A percentile compares a stretch with the other conserved stretches of the same genome.
phyloP scores from a whole-genome alignment of 164 flowering plant genomes.

The Litsea cubeba region DNA sequence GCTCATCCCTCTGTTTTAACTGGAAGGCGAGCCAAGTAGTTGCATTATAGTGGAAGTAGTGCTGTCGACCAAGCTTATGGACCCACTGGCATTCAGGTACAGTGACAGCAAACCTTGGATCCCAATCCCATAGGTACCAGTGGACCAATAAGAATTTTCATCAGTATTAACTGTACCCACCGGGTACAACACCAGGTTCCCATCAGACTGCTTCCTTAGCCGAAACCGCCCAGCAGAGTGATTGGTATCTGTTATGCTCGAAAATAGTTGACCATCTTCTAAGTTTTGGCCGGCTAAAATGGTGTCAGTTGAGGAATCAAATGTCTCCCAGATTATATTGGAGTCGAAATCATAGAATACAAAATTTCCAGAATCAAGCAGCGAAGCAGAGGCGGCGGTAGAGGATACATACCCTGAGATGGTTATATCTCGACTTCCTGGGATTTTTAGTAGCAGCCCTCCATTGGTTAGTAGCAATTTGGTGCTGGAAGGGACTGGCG shows the following conservation, averaged over 20 bases:
- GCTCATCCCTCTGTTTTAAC: not conserved
- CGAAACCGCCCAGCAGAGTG: conserved; percentile 14
- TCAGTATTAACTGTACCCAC: not conserved
- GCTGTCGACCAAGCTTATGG: conserved; percentile 2
- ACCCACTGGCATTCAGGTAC: conserved; percentile 8
- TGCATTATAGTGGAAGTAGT: not conserved
- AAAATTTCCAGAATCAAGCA: conserved; percentile 31
- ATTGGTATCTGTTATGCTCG: conserved; percentile 6
- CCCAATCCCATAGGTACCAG: not conserved
- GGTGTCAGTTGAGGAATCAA: conserved; percentile 24
- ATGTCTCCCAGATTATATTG: conserved; percentile 21
- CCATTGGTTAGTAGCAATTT: conserved; percentile 3
- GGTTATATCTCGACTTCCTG: not conserved
- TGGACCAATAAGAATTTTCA: conserved; percentile 12
- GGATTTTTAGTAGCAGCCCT: conserved; percentile 7
- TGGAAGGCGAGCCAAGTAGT: not conserved
- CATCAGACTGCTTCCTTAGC: conserved; percentile 26
- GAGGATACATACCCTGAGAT: not conserved
- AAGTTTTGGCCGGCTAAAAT: conserved; percentile 14
- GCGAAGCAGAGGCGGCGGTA: conserved; percentile 17
- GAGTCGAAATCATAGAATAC: conserved; percentile 7
- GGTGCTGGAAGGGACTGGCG: conserved; percentile 3
- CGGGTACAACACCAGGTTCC: conserved; percentile 20
- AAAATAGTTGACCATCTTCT: not conserved
- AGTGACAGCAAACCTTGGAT: not conserved